phyloP scores from a whole-genome alignment of 108 stramenopile genomes.

The Conticribra weissflogii region DNA sequence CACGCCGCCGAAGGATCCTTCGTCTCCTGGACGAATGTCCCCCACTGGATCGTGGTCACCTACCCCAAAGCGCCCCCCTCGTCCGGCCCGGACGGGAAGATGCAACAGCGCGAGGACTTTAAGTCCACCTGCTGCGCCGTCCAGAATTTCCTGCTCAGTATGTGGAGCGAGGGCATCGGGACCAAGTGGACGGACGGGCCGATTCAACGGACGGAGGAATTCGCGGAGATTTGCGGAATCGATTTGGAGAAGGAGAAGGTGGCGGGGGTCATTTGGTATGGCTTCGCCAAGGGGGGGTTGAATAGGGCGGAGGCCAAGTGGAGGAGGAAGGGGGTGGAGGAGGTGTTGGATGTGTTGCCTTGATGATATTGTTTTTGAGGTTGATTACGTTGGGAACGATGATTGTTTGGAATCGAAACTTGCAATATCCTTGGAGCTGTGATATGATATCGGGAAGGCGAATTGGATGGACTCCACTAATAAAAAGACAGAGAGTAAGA shows the following conservation, averaged over 20 bases:
- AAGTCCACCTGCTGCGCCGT: slow-evolving; percentile 65
- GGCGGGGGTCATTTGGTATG: slow-evolving; percentile 72
- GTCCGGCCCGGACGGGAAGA: slow-evolving; percentile 50
- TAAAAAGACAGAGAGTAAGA: no score
- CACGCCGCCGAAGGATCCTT: slow-evolving; percentile 32
- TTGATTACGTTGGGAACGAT: no score
- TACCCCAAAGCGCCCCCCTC: slow-evolving; percentile 30
- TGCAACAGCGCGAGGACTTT: slow-evolving; percentile 61
- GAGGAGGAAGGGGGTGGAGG: slow-evolving; percentile 64
- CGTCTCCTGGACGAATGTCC: slow-evolving; percentile 57
- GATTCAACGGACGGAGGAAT: slow-evolving; percentile 65
- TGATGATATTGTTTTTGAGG: slow-evolving; percentile 29
- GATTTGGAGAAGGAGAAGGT: slow-evolving; percentile 61
- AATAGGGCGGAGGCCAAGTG: slow-evolving; percentile 52
- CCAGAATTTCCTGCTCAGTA: slow-evolving; percentile 68
- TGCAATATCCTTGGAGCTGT: no score
- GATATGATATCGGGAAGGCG: no score
- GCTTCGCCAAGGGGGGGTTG: slow-evolving; percentile 69
- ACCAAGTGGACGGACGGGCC: slow-evolving; percentile 78
- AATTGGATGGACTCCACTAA: no score
- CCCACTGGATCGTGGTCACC: slow-evolving; percentile 77
- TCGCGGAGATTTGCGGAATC: slow-evolving; percentile 67
- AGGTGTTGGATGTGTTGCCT: slow-evolving; percentile 59
- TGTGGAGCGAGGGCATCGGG: slow-evolving; percentile 77
- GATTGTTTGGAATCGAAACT: no score